These are phyloP conservation scores for Noccaea caerulescens DNA, from an alignment of 345 rosid genomes.

Conservation along the genomic window DNA sequence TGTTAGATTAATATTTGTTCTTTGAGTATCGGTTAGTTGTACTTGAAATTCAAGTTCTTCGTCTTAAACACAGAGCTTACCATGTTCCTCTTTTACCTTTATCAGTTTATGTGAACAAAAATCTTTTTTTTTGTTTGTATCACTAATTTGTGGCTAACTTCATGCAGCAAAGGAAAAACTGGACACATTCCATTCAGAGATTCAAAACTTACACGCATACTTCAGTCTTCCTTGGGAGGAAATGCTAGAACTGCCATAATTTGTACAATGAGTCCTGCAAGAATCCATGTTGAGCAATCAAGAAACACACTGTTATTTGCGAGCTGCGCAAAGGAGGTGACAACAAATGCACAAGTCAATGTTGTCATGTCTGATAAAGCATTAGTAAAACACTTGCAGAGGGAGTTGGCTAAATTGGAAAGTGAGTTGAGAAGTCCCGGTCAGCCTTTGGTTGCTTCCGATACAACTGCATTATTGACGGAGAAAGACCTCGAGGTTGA, in stretches of 20 bases:
- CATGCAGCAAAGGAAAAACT: constrained; percentile 86
- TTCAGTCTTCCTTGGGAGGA: constrained; percentile 88
- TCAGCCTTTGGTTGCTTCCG: constrained; percentile 42
- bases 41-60: constrained; percentile 9
- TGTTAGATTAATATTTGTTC: background rate
- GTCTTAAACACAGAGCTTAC: constrained; percentile 3
- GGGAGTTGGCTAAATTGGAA: constrained; percentile 86
- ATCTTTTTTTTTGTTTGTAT: background rate
- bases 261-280: constrained; percentile 92
- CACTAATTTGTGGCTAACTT: constrained; percentile 35
- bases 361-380: constrained; percentile 88
- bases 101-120: background rate
- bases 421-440: constrained; percentile 63
- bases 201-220: constrained; percentile 90
- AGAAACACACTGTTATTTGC: constrained; percentile 92
- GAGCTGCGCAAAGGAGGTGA: constrained; percentile 90
- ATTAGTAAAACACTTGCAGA: constrained; percentile 81
- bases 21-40: constrained; percentile 1
- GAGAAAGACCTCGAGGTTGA: constrained; percentile 78
- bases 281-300: constrained; percentile 87
- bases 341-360: constrained; percentile 86
- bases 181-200: constrained; percentile 94
- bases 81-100: constrained; percentile 4
- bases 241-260: constrained; percentile 89
- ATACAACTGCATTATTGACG: constrained; percentile 51